phyloP scores from a whole-genome alignment of 106 monocot genomes.

The Dendrobium catenatum region DNA sequence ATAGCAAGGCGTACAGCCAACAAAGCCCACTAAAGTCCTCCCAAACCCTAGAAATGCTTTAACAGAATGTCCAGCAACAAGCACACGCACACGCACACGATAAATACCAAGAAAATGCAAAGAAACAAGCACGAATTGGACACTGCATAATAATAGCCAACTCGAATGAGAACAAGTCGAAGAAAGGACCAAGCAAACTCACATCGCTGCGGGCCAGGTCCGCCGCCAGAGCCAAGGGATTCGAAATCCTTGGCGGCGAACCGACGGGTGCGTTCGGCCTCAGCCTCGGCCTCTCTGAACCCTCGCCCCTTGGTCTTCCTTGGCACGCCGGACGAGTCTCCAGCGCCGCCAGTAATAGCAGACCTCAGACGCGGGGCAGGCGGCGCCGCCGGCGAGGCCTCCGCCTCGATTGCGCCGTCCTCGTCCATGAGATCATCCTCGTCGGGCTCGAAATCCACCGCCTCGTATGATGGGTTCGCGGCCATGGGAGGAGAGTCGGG shows the following conservation, averaged over 20 bases:
- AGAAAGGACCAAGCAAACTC: background rate
- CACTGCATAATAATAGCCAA: background rate
- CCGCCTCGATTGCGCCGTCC: constrained; percentile 42
- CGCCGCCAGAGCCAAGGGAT: constrained; percentile 60
- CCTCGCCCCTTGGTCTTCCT: constrained; percentile 89
- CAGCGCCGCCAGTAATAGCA: constrained; percentile 55
- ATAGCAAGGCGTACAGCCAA: background rate
- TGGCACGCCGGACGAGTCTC: constrained; percentile 2
- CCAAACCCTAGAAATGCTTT: background rate
- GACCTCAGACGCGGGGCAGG: constrained; percentile 60
- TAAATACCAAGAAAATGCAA: background rate
- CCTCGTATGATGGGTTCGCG: constrained; percentile 45
- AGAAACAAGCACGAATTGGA: background rate
- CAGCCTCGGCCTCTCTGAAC: constrained; percentile 60
- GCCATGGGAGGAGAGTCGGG: constrained; percentile 19
- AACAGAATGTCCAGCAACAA: background rate
- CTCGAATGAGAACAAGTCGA: background rate
- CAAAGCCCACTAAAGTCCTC: background rate
- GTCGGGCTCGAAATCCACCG: constrained; percentile 79
- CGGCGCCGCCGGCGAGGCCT: constrained; percentile 11
- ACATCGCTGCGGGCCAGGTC: constrained; percentile 76
- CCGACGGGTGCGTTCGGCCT: constrained; percentile 37
- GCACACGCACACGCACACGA: background rate
- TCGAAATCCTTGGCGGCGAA: constrained; percentile 61
- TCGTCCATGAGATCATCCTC: constrained; percentile 98